Conservation (phyloP, 2,329 filamentous ascomycete species). For the Epichloe typhina region DNA sequence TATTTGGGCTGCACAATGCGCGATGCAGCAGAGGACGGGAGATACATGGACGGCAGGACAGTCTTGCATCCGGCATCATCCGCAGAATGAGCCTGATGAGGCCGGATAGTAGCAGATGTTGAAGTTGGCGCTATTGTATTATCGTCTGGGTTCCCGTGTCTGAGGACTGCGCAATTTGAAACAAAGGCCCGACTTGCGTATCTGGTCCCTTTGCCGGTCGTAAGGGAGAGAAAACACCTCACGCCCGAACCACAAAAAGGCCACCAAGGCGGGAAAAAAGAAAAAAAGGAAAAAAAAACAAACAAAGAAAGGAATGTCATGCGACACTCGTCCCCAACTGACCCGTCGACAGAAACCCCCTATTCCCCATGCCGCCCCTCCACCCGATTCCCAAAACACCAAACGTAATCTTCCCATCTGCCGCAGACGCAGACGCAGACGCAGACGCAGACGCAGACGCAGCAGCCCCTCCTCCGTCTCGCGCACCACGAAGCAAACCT, state of each 20-base stretch:
- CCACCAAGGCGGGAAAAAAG: no score
- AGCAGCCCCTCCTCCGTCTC: slow-evolving; percentile 23
- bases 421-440: slow-evolving; percentile 12
- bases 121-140: not conserved
- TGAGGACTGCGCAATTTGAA: not conserved
- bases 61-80: no score
- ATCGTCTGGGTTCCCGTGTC: not conserved
- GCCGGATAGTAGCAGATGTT: not conserved
- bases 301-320: not conserved
- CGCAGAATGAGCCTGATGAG: no score
- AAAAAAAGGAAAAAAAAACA: no score
- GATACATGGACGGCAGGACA: no score
- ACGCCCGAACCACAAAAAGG: not conserved
- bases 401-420: slow-evolving; percentile 51
- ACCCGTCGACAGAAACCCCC: slow-evolving; percentile 76
- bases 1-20: no score
- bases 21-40: no score
- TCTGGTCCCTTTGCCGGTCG: no score
- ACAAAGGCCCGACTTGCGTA: no score
- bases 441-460: slow-evolving; percentile 11
- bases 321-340: slow-evolving; percentile 48
- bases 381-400: slow-evolving; percentile 79
- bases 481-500: slow-evolving; percentile 51
- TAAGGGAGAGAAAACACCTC: no score
- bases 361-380: slow-evolving; percentile 80